Conservation (phyloP, 345 rosid species). For the Hirschfeldia incana region DNA sequence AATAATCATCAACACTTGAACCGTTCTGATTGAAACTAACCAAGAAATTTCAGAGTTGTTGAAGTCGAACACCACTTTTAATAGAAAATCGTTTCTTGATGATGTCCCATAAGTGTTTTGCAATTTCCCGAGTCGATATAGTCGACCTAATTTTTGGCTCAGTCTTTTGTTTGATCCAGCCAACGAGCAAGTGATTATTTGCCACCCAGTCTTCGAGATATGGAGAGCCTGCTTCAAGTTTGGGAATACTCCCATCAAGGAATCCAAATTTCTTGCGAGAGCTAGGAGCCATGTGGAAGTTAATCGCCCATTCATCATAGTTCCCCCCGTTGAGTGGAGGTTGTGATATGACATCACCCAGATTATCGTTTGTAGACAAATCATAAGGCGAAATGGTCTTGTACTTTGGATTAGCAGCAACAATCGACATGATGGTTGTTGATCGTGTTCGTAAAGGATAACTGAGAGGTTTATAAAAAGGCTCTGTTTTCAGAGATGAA, state of each 20-base stretch:
- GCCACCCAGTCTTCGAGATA: background rate
- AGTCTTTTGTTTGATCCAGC: background rate
- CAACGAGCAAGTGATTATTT: background rate
- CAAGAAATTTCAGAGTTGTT: background rate
- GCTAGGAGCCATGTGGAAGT: background rate
- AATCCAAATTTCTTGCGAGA: background rate
- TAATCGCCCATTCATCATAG: background rate
- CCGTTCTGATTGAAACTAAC: background rate
- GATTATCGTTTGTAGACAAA: background rate
- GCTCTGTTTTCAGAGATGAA: background rate
- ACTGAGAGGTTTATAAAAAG: no score
- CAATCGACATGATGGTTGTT: no score
- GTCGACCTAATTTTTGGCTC: background rate
- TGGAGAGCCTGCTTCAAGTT: background rate
- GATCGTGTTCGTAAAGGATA: no score
- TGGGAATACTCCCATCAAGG: background rate
- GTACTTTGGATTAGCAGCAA: background rate
- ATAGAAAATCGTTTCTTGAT: background rate
- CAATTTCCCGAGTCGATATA: background rate
- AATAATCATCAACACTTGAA: background rate
- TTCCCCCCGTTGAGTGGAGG: background rate
- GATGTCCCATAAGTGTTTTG: background rate
- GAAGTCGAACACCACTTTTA: background rate
- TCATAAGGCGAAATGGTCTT: background rate
- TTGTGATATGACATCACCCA: background rate